A percentile compares a stretch with the other conserved stretches of the same genome.
Conservation (phyloP, 495 filamentous ascomycete genomes). For the Lepraria neglecta region DNA sequence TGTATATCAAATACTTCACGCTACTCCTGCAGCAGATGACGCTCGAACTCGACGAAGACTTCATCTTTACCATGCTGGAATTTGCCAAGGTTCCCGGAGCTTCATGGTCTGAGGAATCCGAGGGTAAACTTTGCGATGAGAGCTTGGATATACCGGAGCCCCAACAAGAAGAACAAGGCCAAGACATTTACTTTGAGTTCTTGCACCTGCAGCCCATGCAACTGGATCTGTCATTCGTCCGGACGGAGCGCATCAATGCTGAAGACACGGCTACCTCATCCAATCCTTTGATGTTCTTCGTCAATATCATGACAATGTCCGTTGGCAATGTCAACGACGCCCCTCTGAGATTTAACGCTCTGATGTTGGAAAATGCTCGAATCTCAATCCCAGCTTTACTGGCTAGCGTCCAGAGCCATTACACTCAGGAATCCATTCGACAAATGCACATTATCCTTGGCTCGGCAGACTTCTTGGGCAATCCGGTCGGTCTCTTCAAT, state of each 20-base stretch:
- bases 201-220: constrained; percentile 97
- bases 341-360: constrained; percentile 81
- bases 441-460: constrained; percentile 95
- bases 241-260: constrained; percentile 91
- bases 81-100: constrained; percentile 92
- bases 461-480: constrained; percentile 96
- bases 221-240: constrained; percentile 91
- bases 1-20: constrained; percentile 98
- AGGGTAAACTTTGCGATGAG: constrained; percentile 84
- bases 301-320: constrained; percentile 98
- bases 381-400: constrained; percentile 79
- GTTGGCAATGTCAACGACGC: constrained; percentile 98
- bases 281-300: constrained; percentile 94
- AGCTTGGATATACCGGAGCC: constrained; percentile 88
- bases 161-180: constrained; percentile 68
- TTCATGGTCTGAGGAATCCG: constrained; percentile 77
- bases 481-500: constrained; percentile 96
- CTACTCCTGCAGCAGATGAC: constrained; percentile 96
- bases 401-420: constrained; percentile 82
- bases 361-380: constrained; percentile 92
- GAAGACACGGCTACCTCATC: constrained; percentile 81
- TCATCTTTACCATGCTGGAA: constrained; percentile 90
- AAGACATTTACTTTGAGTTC: constrained; percentile 96
- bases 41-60: constrained; percentile 94
- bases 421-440: constrained; percentile 89